Conservation (phyloP, 2,329 filamentous ascomycete genomes). For the Cercospora sojina region DNA sequence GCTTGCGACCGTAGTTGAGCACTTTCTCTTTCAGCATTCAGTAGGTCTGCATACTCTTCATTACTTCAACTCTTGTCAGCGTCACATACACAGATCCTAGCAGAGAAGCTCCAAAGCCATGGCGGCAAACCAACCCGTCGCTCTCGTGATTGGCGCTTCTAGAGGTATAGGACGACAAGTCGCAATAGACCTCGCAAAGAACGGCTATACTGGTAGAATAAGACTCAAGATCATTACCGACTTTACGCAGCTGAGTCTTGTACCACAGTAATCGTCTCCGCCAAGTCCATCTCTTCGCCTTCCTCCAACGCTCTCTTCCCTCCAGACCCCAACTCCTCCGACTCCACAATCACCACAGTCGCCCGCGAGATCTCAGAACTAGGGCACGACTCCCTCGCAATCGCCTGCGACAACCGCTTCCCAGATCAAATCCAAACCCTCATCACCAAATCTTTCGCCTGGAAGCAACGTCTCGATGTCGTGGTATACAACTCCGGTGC, state of each 20-base stretch:
- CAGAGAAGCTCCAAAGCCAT: neutral
- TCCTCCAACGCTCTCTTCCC: constrained; percentile 42
- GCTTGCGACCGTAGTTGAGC: neutral
- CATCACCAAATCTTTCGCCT: constrained; percentile 55
- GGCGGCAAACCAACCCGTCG: constrained; percentile 25
- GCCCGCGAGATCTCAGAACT: constrained; percentile 65
- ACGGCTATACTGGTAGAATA: constrained; percentile 66
- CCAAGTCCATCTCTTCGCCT: constrained; percentile 68
- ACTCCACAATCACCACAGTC: constrained; percentile 79
- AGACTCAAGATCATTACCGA: neutral
- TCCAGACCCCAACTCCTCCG: constrained; percentile 70
- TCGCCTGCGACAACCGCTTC: constrained; percentile 69
- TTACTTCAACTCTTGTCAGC: neutral
- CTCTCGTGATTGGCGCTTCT: constrained; percentile 35
- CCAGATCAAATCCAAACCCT: constrained; percentile 61
- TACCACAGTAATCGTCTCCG: constrained; percentile 67
- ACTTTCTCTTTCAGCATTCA: neutral
- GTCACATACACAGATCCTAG: neutral
- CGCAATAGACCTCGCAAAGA: constrained; percentile 70
- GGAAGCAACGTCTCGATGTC: constrained; percentile 66
- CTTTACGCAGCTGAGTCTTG: neutral
- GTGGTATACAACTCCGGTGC: constrained; percentile 81
- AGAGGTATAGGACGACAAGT: constrained; percentile 78
- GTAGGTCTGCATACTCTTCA: neutral
- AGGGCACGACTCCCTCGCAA: constrained; percentile 59